These are phyloP conservation scores for Ustilago hordei DNA, from an alignment of 1,284 basidiomycete genomes.

Conservation along the genomic window DNA sequence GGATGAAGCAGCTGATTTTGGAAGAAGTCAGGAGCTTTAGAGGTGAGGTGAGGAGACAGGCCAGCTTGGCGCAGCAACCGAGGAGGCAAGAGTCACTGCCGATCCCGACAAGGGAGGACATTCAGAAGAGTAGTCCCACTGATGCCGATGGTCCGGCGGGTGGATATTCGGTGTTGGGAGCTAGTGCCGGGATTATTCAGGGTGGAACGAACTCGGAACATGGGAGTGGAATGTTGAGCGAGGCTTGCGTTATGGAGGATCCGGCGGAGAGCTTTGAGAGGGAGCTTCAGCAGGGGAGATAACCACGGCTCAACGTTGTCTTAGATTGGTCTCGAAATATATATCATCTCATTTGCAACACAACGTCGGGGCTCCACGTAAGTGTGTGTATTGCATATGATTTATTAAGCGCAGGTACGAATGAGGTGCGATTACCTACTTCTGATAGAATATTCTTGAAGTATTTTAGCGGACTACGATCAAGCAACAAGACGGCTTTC, in stretches of 20 bases:
- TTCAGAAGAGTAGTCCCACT: slow-evolving; percentile 52
- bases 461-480: background rate
- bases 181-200: slow-evolving; percentile 50
- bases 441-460: too few species aligned
- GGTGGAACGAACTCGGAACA: slow-evolving; percentile 49
- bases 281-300: slow-evolving; percentile 42
- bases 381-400: background rate
- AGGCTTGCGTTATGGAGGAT: slow-evolving; percentile 62
- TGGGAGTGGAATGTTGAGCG: slow-evolving; percentile 47
- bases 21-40: slow-evolving; percentile 92
- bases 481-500: slow-evolving; percentile 34
- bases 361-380: background rate
- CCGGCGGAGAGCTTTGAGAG: slow-evolving; percentile 54
- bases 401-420: background rate
- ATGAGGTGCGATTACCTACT: background rate
- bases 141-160: slow-evolving; percentile 30
- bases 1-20: slow-evolving; percentile 95
- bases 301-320: background rate
- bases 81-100: slow-evolving; percentile 52
- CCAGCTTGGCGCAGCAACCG: slow-evolving; percentile 46
- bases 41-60: slow-evolving; percentile 79
- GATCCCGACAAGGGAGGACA: slow-evolving; percentile 64
- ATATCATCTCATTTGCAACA: background rate
- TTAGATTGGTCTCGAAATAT: background rate
- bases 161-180: slow-evolving; percentile 48